Base-by-base conservation (phyloP, 495 filamentous ascomycete genomes). In the Lophiotrema nucula region DNA sequence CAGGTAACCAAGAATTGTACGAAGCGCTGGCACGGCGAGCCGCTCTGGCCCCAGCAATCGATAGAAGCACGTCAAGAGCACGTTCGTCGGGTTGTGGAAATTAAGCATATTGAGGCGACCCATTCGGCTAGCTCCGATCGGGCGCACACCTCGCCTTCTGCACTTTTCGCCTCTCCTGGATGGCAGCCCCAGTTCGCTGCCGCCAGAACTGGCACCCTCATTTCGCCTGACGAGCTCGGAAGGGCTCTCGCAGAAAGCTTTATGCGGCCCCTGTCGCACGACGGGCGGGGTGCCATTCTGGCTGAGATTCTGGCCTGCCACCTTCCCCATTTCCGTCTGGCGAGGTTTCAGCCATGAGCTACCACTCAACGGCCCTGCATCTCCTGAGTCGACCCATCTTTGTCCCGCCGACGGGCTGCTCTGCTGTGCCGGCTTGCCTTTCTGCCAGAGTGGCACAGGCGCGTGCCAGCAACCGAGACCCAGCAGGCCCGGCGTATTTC, bases 381-480 rank as follows among this genome's bases (percentile, higher is more conserved):
- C 47, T 37, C 47, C 47, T 51, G 47, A 51, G 28, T 51, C 47
- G 46, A 12, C 39, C 39, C 10, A 43, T 18, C 18, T 43, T 35
- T 8, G n/a, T n/a, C 39, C 10, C 39, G 6, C 6, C 11, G 39
- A 21, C n/a, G n/a, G n/a, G n/a, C n/a, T n/a, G 44, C 44, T 27
- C 3, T 25, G n/a, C 4, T 35, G 16, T 8, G 27, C 24, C 27
- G 47, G 15, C 16, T 8, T 51, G 22, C 16, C 12, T 28, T 28
- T 25, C 47, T 12, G 12, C 47, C 44, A 23, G 23, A 22, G 11
- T 18, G 2, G 15, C 19, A 8, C 3, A 2, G 1, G 15, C 26
- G 23, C 23, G 35, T 42, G 27, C 21, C 13, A 8, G 24, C 24
- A 15, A 2, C 18, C 21, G 2, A 15, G 23, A 2, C 46, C 46